Evolutionary conservation across 1,284 basidiomycete species (phyloP).

Genomic region (Trichosporon sp.): DNA sequence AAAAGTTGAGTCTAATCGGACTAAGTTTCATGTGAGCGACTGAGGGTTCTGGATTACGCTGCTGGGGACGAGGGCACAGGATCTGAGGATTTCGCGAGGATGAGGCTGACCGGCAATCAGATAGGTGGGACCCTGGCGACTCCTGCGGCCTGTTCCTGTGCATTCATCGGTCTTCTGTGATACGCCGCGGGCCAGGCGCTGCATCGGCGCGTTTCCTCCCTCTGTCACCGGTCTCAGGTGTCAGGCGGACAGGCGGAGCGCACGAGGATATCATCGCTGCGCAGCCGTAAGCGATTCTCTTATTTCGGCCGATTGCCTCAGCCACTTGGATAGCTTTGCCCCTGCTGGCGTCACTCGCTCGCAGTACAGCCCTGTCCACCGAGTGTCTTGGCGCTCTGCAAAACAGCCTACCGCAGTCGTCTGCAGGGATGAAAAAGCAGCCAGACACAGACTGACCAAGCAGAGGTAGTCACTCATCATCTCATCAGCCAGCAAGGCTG

Average conservation of each 20-base stretch:
- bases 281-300: neutral
- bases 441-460: neutral
- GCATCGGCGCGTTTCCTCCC: neutral
- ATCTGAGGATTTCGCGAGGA: neutral
- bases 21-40: neutral
- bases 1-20: neutral
- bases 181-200: neutral
- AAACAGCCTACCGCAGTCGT: neutral
- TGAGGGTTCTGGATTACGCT: neutral
- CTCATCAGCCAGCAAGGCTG: neutral
- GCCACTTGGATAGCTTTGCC: neutral
- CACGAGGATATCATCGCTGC: neutral
- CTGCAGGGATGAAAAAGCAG: neutral
- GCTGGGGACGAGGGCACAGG: neutral
- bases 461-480: neutral
- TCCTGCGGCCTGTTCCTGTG: neutral
- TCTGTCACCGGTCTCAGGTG: neutral
- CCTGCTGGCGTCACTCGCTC: neutral
- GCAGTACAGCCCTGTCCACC: neutral
- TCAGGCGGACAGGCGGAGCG: neutral
- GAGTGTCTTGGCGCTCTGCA: neutral
- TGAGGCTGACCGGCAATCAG: neutral
- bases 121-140: neutral
- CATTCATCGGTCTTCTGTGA: neutral
- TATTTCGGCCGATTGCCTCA: neutral